Evolutionary conservation across 2,329 filamentous ascomycete genomes (phyloP).

Genomic region (Byssochlamys sp.): DNA sequence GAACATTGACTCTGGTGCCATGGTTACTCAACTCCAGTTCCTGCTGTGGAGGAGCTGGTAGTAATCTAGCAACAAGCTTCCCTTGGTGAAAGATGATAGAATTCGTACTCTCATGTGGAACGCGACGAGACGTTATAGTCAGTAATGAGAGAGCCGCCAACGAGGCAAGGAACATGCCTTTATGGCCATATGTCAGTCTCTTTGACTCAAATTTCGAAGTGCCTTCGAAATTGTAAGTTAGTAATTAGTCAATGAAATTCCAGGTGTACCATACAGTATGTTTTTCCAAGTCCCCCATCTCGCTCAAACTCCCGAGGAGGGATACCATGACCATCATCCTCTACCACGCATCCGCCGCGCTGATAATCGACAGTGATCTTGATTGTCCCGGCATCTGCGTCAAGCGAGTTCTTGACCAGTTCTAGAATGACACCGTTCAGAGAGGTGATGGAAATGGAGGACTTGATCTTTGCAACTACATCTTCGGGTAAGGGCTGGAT

Average conservation of each 20-base stretch:
- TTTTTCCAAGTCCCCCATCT: slow-evolving; percentile 60
- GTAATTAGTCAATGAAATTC: neutral
- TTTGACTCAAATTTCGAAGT: slow-evolving; percentile 60
- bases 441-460: slow-evolving; percentile 68
- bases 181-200: slow-evolving; percentile 50
- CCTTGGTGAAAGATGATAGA: slow-evolving; percentile 63
- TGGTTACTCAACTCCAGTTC: slow-evolving; percentile 47
- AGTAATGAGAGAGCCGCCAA: slow-evolving; percentile 67
- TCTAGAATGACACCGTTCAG: slow-evolving; percentile 62
- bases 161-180: slow-evolving; percentile 68
- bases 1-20: slow-evolving; percentile 67
- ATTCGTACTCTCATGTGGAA: slow-evolving; percentile 41
- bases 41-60: slow-evolving; percentile 52
- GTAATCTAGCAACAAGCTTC: slow-evolving; percentile 52
- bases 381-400: slow-evolving; percentile 62
- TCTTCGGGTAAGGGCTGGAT: slow-evolving; percentile 62
- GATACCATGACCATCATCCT: slow-evolving; percentile 80
- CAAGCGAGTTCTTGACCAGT: slow-evolving; percentile 73
- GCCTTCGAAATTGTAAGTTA: slow-evolving; percentile 41
- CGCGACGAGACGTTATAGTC: slow-evolving; percentile 63
- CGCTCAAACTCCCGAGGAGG: slow-evolving; percentile 60
- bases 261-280: slow-evolving; percentile 49
- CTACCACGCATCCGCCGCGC: slow-evolving; percentile 66
- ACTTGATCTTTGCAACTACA: slow-evolving; percentile 70
- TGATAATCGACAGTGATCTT: slow-evolving; percentile 63